These are phyloP conservation scores for Camellia oleifera DNA, from an alignment of 179 eudicot species.

Conservation along the genomic window DNA sequence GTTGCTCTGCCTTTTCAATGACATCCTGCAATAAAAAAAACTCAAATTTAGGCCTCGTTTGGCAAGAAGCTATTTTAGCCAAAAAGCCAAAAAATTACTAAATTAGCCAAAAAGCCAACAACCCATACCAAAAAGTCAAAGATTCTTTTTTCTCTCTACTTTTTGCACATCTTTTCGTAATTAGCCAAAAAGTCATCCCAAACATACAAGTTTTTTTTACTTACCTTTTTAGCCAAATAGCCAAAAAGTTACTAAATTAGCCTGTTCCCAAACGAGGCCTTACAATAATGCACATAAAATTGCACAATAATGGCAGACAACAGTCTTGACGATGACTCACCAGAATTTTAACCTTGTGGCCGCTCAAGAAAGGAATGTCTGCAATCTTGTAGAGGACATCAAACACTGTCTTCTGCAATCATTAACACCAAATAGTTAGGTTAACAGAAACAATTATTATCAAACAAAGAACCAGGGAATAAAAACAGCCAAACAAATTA, in stretches of 20 bases:
- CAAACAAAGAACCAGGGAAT: background rate
- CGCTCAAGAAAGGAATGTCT: constrained; percentile 67
- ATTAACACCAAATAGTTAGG: background rate
- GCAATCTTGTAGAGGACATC: constrained; percentile 76
- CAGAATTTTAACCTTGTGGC: constrained; percentile 55
- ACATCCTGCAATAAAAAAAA: constrained; percentile 44
- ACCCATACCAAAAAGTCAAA: too few species aligned
- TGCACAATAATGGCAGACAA: background rate
- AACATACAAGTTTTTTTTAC: too few species aligned
- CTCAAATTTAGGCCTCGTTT: background rate
- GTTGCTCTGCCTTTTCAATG: constrained; percentile 72
- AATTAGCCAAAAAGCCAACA: too few species aligned
- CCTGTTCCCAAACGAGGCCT: too few species aligned
- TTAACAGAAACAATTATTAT: background rate
- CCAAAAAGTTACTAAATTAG: too few species aligned
- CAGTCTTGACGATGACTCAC: constrained; percentile 47
- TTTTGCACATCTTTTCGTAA: too few species aligned
- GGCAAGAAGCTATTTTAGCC: too few species aligned
- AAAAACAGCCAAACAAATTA: constrained; percentile 11
- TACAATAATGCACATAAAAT: background rate
- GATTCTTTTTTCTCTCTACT: too few species aligned
- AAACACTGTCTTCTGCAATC: constrained; percentile 69
- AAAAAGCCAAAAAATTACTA: too few species aligned
- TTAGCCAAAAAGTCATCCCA: too few species aligned
- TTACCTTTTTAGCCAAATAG: too few species aligned